Evolutionary conservation across 352 stramenopile species (phyloP), one percentile per base, ranked within the genome.

Genomic region (Globisporangium paroecandrum): DNA sequence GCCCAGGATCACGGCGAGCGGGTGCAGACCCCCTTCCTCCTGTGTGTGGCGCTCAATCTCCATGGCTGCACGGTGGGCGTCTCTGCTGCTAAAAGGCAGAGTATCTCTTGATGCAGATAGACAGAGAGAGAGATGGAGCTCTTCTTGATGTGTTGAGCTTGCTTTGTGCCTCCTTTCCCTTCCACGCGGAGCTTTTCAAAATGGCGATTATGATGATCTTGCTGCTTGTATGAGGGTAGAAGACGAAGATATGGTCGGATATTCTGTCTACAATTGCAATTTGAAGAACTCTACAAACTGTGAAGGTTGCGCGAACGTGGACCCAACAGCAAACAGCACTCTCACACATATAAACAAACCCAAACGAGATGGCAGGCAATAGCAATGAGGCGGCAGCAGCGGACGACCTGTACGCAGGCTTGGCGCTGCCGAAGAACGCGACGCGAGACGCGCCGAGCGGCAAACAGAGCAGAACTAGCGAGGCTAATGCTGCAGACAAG

Each of bases 1-100:
- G 22, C 78, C 84, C 18, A 94, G 51, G 25, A 76, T 73, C n/a
- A 94, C 65, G 9, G 84, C 84, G 29, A 94, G 71, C 36, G 87
- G 87, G 61, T 93, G 87, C 43, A 94, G 78, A 29, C 77, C 72
- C 24, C 55, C 41, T 29, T 69, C 56, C 24, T 60, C 58, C 24
- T 60, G 54, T 12, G 46, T 36, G 32, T 53, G 68, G 43, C 54
- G 68, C 15, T 73, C 68, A 7, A 68, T 61, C 34, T 71, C 64
- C 68, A 71, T 73, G n/a, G 20, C 10, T 32, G 15, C 15, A 20
- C 4, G 12, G 12, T 8, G 22, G 4, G 15, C 7, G 25, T 13
- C 18, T 3, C 9, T 29, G 20, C 32, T 51, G 15, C 41, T 62
- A 63, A 9, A 38, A 32, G 49, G 61, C 4, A 22, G 27, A 32